Percentiles rank a stretch among this genome's conserved stretches.
Conservation (phyloP, 179 eudicot species). For the Patellifolia procumbens region DNA sequence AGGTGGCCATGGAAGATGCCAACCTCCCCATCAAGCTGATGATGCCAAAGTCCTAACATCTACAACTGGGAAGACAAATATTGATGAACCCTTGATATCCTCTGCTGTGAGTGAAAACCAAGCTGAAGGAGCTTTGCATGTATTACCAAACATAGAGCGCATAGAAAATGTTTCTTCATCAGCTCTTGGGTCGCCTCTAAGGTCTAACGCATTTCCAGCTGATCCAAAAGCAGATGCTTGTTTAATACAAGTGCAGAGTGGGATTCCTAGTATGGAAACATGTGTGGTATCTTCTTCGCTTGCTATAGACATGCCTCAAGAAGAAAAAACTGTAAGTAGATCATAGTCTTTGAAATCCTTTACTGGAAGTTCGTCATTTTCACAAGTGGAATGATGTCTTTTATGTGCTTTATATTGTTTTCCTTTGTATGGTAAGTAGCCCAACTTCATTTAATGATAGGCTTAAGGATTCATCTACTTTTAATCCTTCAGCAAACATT, state of each 20-base stretch:
- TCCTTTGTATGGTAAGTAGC: background rate
- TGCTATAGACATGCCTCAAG: slow-evolving; percentile 29
- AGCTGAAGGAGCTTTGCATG: slow-evolving; percentile 27
- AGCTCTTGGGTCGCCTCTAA: slow-evolving; percentile 25
- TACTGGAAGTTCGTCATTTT: slow-evolving; percentile 2
- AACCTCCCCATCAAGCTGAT: slow-evolving; percentile 27
- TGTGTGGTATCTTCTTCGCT: slow-evolving; percentile 26
- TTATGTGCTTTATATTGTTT: background rate
- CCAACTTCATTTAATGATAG: background rate
- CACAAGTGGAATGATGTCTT: background rate
- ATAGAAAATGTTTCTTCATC: slow-evolving; percentile 25
- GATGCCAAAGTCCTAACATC: slow-evolving; percentile 19
- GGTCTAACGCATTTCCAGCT: slow-evolving; percentile 34
- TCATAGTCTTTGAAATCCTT: slow-evolving; percentile 7
- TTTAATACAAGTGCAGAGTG: slow-evolving; percentile 33
- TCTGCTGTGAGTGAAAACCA: slow-evolving; percentile 31
- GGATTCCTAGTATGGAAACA: slow-evolving; percentile 28
- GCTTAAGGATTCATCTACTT: background rate
- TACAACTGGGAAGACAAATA: slow-evolving; percentile 22
- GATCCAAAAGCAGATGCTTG: slow-evolving; percentile 28
- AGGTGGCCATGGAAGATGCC: slow-evolving; percentile 28
- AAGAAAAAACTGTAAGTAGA: slow-evolving; percentile 53
- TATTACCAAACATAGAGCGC: slow-evolving; percentile 32
- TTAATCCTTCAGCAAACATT: background rate
- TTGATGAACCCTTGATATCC: slow-evolving; percentile 22